Evolutionary conservation across 306 rosid genomes (phyloP).

Genomic region (Cucumis cinereus): DNA sequence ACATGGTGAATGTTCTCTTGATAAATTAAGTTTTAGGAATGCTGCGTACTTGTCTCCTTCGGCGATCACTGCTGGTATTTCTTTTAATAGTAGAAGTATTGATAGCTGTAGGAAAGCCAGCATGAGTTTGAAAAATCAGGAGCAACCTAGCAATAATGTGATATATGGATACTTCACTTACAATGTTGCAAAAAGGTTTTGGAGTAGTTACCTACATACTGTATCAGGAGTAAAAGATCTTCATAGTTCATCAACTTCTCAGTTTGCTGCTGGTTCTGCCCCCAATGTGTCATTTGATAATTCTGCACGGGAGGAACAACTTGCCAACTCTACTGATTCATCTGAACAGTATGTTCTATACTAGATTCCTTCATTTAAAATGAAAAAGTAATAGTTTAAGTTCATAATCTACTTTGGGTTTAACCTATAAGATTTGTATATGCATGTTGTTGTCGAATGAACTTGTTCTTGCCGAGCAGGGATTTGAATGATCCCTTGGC

Average conservation of each 20-base stretch:
- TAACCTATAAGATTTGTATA: background rate
- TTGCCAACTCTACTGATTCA: conserved; percentile 43
- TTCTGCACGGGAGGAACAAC: conserved; percentile 54
- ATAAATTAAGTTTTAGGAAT: conserved; percentile 17
- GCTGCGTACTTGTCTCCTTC: conserved; percentile 11
- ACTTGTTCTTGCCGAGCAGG: background rate
- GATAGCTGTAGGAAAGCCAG: conserved; percentile 36
- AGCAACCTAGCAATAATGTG: conserved; percentile 33
- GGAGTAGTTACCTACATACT: conserved; percentile 12
- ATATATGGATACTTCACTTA: conserved; percentile 54
- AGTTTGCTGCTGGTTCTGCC: conserved; percentile 52
- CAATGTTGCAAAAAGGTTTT: conserved; percentile 45
- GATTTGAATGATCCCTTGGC: background rate
- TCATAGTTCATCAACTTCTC: conserved; percentile 40
- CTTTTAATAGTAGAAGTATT: conserved; percentile 13
- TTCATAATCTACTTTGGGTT: background rate
- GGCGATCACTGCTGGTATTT: conserved; percentile 14
- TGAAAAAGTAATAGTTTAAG: background rate
- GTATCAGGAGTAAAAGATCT: conserved; percentile 44
- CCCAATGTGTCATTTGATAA: conserved; percentile 60
- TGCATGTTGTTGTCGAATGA: background rate
- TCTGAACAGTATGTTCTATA: conserved; percentile 46
- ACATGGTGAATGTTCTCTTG: conserved; percentile 31
- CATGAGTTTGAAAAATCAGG: conserved; percentile 54
- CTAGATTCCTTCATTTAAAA: background rate